Conservation (phyloP, 495 filamentous ascomycete genomes). For the Monascus purpureus region DNA sequence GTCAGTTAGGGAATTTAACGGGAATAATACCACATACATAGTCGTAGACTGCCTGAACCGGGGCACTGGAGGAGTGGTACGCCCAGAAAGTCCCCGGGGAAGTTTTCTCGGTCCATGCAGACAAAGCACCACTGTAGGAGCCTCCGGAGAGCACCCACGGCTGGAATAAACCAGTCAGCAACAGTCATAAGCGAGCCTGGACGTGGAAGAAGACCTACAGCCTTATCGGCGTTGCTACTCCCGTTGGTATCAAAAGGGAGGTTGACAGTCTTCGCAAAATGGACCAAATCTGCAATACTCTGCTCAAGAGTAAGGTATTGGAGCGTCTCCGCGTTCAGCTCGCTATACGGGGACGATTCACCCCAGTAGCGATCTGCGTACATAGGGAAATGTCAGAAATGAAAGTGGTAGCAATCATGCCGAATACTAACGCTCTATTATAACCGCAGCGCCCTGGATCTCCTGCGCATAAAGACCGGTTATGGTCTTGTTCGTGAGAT, state of each 20-base stretch:
- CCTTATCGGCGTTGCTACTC: constrained; percentile 37
- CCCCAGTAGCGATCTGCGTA: constrained; percentile 48
- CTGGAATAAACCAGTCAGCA: constrained; percentile 2
- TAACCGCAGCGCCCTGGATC: constrained; percentile 40
- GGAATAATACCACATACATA: constrained; percentile 18
- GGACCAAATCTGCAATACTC: constrained; percentile 43
- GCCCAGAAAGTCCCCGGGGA: constrained; percentile 55
- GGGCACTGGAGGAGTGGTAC: constrained; percentile 48
- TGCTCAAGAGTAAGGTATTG: constrained; percentile 50
- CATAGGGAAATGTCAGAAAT: neutral
- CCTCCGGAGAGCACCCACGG: constrained; percentile 54
- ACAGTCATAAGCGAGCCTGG: neutral
- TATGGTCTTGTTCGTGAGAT: constrained; percentile 34
- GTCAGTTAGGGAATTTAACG: neutral
- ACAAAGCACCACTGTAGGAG: constrained; percentile 50
- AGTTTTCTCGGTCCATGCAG: constrained; percentile 45
- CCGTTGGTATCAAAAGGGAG: constrained; percentile 42
- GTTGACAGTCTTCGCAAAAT: constrained; percentile 46
- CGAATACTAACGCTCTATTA: constrained; percentile 39
- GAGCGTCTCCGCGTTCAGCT: constrained; percentile 41
- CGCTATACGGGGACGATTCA: constrained; percentile 42
- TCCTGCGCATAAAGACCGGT: constrained; percentile 38
- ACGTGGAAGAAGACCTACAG: constrained; percentile 18
- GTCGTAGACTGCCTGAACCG: constrained; percentile 47
- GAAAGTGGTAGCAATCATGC: neutral